A percentile compares a stretch with the other conserved stretches of the same genome.
phyloP scores from a whole-genome alignment of 768 basidiomycete species.

The Tylopilus rubrobrunneus region DNA sequence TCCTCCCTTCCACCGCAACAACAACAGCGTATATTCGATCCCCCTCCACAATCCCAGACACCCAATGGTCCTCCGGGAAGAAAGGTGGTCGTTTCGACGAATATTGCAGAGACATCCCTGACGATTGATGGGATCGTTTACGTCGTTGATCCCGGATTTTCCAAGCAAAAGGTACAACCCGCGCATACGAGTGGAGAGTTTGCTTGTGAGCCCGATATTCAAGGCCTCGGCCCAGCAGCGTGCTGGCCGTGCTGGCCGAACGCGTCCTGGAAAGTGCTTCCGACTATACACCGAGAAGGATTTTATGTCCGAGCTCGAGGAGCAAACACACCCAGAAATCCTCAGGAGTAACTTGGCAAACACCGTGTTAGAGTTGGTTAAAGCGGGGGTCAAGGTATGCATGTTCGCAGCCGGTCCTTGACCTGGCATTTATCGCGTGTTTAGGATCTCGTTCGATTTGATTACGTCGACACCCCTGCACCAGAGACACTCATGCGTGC shows the following conservation, averaged over 20 bases:
- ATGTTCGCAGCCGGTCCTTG: not conserved
- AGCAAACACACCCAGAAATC: constrained; percentile 97
- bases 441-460: constrained; percentile 78
- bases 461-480: constrained; percentile 90
- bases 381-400: constrained; percentile 81
- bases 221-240: constrained; percentile 96
- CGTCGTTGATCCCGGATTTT: constrained; percentile 96
- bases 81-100: constrained; percentile 93
- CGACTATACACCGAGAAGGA: constrained; percentile 95
- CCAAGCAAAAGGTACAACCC: constrained; percentile 99
- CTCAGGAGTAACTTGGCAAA: constrained; percentile 90
- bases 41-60: constrained; percentile 61
- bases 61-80: constrained; percentile 78
- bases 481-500: constrained; percentile 98
- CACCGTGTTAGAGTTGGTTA: constrained; percentile 89
- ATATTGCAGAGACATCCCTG: constrained; percentile 95
- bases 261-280: constrained; percentile 96
- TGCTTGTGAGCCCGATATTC: constrained; percentile 92
- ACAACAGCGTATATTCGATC: constrained; percentile 96
- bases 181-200: constrained; percentile 89
- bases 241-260: constrained; percentile 94
- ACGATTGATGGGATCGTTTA: constrained; percentile 99
- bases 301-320: constrained; percentile 92
- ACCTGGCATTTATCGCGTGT: not conserved
- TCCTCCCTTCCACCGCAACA: constrained; percentile 92